phyloP scores from a whole-genome alignment of 345 rosid species.

The Euphorbia lathyris region DNA sequence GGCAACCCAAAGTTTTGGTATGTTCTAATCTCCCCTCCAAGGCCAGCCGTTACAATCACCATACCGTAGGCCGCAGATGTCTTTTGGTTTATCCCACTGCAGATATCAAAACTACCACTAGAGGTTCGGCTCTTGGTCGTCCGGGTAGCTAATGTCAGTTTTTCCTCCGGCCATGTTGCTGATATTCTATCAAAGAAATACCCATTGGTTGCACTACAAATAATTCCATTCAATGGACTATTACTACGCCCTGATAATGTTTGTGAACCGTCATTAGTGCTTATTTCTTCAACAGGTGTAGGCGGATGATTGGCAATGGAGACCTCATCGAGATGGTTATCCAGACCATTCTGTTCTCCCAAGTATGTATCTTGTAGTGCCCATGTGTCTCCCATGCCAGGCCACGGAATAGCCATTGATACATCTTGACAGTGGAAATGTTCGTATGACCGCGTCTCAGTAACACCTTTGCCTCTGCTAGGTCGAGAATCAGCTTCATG shows the following conservation, averaged over 20 bases:
- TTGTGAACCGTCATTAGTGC: conserved; percentile 39
- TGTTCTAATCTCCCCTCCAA: conserved; percentile 74
- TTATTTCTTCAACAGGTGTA: conserved; percentile 60
- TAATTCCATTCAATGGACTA: conserved; percentile 68
- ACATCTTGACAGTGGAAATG: conserved; percentile 92
- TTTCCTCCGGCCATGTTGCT: conserved; percentile 94
- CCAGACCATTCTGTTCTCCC: conserved; percentile 41
- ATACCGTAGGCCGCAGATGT: conserved; percentile 80
- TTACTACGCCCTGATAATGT: conserved; percentile 38
- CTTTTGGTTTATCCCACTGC: conserved; percentile 44
- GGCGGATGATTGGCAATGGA: conserved; percentile 77
- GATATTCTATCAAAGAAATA: conserved; percentile 89
- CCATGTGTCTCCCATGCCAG: conserved; percentile 61
- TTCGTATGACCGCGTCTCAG: conserved; percentile 67
- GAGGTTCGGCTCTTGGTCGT: conserved; percentile 43
- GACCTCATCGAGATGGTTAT: conserved; percentile 45
- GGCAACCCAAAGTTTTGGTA: conserved; percentile 96
- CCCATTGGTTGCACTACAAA: conserved; percentile 70
- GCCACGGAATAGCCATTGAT: conserved; percentile 87
- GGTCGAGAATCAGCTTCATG: conserved; percentile 79
- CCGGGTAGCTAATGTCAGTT: conserved; percentile 44
- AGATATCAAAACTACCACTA: conserved; percentile 47
- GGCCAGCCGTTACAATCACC: conserved; percentile 88
- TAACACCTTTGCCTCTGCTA: conserved; percentile 60
- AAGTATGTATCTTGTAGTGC: conserved; percentile 36